phyloP scores from a whole-genome alignment of 495 filamentous ascomycete species.

The Acidomyces sp. region DNA sequence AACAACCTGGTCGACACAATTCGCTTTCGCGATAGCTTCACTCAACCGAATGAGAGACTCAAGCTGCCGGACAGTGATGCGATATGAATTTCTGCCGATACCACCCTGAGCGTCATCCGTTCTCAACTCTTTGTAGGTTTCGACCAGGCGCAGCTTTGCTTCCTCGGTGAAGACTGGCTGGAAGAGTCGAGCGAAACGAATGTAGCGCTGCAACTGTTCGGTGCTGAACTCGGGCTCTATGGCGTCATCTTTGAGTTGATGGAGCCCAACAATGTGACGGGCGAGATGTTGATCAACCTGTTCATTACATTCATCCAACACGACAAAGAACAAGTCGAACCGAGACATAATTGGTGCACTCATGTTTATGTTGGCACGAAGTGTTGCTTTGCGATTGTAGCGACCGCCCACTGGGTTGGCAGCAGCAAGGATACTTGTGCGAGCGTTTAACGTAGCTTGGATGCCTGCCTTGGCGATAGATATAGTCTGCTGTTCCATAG shows the following conservation, averaged over 20 bases:
- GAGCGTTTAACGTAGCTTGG: constrained; percentile 90
- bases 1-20: constrained; percentile 85
- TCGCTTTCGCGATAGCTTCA: constrained; percentile 93
- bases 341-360: constrained; percentile 96
- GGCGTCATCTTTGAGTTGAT: constrained; percentile 80
- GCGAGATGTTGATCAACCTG: constrained; percentile 78
- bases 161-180: constrained; percentile 82
- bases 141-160: constrained; percentile 70
- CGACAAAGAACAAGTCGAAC: constrained; percentile 98
- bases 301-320: constrained; percentile 95
- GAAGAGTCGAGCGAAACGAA: constrained; percentile 91
- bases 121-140: constrained; percentile 92
- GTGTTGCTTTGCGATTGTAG: constrained; percentile 89
- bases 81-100: constrained; percentile 81
- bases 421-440: constrained; percentile 88
- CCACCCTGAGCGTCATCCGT: constrained; percentile 91
- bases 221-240: constrained; percentile 88
- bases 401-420: constrained; percentile 92
- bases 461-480: constrained; percentile 99
- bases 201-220: constrained; percentile 93
- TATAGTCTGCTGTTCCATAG: constrained; percentile 99
- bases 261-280: constrained; percentile 86
- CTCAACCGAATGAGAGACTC: constrained; percentile 89
- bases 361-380: constrained; percentile 96
- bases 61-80: constrained; percentile 91